A percentile compares a stretch with the other conserved stretches of the same genome.
Conservation (phyloP, 2,329 filamentous ascomycete species). For the Cladophialophora carrionii region DNA sequence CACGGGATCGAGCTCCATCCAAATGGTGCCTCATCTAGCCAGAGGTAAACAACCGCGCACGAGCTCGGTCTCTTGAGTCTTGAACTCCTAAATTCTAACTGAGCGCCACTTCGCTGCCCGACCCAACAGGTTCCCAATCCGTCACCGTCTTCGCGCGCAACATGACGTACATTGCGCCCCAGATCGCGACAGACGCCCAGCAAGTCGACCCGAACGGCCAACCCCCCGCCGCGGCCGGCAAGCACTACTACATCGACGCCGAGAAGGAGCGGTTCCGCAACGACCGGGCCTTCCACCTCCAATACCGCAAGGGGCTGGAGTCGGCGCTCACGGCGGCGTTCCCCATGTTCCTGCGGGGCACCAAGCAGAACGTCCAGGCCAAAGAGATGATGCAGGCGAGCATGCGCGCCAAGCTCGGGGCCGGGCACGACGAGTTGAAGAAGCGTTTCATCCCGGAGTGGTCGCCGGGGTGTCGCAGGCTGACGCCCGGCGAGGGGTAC, state of each 20-base stretch:
- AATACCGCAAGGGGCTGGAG: slow-evolving; percentile 36
- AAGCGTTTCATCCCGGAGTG: slow-evolving; percentile 36
- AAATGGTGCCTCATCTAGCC: slow-evolving; percentile 41
- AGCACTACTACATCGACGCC: slow-evolving; percentile 28
- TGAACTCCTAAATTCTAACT: neutral
- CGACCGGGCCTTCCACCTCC: slow-evolving; percentile 26
- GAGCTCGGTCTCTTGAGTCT: neutral
- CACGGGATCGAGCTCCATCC: slow-evolving; percentile 66
- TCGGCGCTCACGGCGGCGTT: slow-evolving; percentile 48
- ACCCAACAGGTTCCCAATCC: slow-evolving; percentile 28
- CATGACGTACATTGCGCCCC: slow-evolving; percentile 39
- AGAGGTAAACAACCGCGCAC: slow-evolving; percentile 22
- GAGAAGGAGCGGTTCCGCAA: slow-evolving; percentile 34
- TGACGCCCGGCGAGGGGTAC: slow-evolving; percentile 36
- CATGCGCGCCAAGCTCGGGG: slow-evolving; percentile 36
- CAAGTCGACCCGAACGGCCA: slow-evolving; percentile 21
- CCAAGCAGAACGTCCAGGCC: slow-evolving; percentile 44
- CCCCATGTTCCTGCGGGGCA: slow-evolving; percentile 50
- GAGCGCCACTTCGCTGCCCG: too few relatives aligned
- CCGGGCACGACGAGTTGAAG: slow-evolving; percentile 33
- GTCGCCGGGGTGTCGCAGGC: slow-evolving; percentile 36
- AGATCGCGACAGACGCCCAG: slow-evolving; percentile 17
- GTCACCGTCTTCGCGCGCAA: slow-evolving; percentile 40
- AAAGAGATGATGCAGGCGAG: slow-evolving; percentile 33
- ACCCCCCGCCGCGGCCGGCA: slow-evolving; percentile 16